A percentile compares a stretch with the other conserved stretches of the same genome.
phyloP scores from a whole-genome alignment of 441 rosid genomes.

The Croton setiger region DNA sequence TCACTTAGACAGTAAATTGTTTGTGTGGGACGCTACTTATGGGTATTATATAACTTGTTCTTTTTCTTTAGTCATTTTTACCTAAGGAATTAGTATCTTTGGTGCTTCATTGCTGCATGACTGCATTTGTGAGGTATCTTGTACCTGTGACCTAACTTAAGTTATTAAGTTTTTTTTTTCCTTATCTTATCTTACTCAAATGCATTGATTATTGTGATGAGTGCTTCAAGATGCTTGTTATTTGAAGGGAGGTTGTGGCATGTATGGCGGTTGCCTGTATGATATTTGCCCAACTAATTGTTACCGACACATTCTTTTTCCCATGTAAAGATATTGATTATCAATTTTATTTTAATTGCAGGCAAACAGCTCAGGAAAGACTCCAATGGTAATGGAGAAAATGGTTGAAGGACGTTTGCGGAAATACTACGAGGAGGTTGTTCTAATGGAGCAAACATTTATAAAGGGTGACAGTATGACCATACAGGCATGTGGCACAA shows the following conservation, averaged over 20 bases:
- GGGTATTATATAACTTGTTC: not conserved
- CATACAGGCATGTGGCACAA: constrained; percentile 50
- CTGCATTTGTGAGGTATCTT: not conserved
- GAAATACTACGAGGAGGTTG: constrained; percentile 89
- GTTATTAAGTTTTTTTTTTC: not conserved
- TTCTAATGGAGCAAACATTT: constrained; percentile 85
- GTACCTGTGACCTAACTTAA: not conserved
- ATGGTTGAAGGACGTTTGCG: constrained; percentile 95
- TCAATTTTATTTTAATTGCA: constrained; percentile 35
- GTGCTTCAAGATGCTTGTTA: not conserved
- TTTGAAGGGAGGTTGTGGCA: not conserved
- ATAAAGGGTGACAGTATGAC: constrained; percentile 56
- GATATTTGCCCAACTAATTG: not conserved
- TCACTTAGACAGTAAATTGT: not conserved
- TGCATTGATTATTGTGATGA: not conserved
- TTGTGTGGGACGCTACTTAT: not conserved
- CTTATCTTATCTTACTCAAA: not conserved
- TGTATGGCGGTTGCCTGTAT: not conserved
- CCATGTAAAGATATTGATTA: not conserved
- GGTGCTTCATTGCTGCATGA: not conserved
- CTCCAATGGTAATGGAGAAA: constrained; percentile 77
- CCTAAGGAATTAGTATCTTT: not conserved
- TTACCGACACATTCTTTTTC: not conserved
- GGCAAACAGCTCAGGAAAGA: constrained; percentile 86
- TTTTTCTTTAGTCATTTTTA: not conserved